Conservation (phyloP, 176 grass and related monocot species). For the Hsuehochloa calcarea region DNA sequence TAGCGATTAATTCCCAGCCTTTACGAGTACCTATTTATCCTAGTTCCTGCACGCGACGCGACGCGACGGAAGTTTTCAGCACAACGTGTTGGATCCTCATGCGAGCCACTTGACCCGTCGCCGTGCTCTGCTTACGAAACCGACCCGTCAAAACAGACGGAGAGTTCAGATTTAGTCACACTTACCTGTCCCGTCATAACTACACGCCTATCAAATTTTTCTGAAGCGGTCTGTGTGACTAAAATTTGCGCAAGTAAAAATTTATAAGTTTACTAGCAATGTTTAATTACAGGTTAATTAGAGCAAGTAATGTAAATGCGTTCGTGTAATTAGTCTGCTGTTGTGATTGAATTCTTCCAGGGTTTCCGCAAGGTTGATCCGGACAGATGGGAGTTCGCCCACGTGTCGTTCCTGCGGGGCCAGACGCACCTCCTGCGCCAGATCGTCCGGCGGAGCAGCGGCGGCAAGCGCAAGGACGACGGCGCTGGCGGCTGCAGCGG, state of each 20-base stretch:
- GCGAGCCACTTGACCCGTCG: background rate
- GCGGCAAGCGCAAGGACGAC: slow-evolving; percentile 41
- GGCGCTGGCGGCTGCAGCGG: background rate
- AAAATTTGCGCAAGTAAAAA: no score
- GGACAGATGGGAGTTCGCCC: slow-evolving; percentile 82
- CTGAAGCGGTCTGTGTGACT: no score
- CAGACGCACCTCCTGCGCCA: slow-evolving; percentile 66
- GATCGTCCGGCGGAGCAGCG: slow-evolving; percentile 51
- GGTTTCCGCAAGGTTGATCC: slow-evolving; percentile 80
- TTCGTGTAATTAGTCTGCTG: background rate
- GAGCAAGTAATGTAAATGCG: background rate
- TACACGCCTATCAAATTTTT: no score
- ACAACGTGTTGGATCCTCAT: background rate
- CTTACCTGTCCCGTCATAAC: no score
- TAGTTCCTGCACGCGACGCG: background rate
- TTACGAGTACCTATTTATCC: background rate
- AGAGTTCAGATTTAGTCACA: background rate
- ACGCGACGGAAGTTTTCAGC: background rate
- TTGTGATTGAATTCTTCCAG: background rate
- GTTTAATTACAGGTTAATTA: background rate
- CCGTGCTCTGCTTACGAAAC: background rate
- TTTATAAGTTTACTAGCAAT: no score
- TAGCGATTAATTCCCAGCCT: background rate
- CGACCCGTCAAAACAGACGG: background rate
- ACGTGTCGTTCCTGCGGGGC: slow-evolving; percentile 56